Evolutionary conservation across 371 early-diverging fungal genomes (phyloP).

Genomic region (Coemansia sp.): DNA sequence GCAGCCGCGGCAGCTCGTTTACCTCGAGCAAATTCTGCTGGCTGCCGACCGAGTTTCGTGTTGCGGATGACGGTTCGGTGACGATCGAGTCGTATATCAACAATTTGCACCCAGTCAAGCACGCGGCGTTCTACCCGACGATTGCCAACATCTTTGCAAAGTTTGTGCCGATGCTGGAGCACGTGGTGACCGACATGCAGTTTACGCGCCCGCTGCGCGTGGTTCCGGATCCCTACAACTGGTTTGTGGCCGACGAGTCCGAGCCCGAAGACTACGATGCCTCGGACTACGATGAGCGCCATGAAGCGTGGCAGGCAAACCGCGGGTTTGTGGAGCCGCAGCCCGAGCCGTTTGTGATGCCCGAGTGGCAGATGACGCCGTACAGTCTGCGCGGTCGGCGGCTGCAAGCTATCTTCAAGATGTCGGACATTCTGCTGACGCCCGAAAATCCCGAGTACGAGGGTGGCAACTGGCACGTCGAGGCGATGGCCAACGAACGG

Average conservation of each 20-base stretch:
- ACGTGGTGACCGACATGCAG: conserved; percentile 22
- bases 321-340: conserved; percentile 23
- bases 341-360: conserved; percentile 24
- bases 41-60: conserved; percentile 58
- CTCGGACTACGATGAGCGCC: conserved; percentile 24
- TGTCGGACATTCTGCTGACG: conserved; percentile 59
- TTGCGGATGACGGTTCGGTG: conserved; percentile 45
- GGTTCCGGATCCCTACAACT: conserved; percentile 21
- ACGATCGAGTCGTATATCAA: conserved; percentile 57
- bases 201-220: conserved; percentile 3
- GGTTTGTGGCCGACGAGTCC: conserved; percentile 11
- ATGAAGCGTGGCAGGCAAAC: conserved; percentile 24
- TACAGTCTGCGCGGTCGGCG: conserved; percentile 44
- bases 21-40: conserved; percentile 51
- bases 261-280: conserved; percentile 22
- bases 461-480: conserved; percentile 66
- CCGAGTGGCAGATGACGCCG: conserved; percentile 15
- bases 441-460: conserved; percentile 58
- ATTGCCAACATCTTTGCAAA: conserved; percentile 44
- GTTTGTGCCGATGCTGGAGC: conserved; percentile 53
- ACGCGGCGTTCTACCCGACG: conserved; percentile 49
- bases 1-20: neutral
- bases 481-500: conserved; percentile 63
- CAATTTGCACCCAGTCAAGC: conserved; percentile 56
- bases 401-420: conserved; percentile 67